These are phyloP conservation scores for Blastobotrys niveus DNA, from an alignment of 1,139 yeast genomes.

Conservation along the genomic window DNA sequence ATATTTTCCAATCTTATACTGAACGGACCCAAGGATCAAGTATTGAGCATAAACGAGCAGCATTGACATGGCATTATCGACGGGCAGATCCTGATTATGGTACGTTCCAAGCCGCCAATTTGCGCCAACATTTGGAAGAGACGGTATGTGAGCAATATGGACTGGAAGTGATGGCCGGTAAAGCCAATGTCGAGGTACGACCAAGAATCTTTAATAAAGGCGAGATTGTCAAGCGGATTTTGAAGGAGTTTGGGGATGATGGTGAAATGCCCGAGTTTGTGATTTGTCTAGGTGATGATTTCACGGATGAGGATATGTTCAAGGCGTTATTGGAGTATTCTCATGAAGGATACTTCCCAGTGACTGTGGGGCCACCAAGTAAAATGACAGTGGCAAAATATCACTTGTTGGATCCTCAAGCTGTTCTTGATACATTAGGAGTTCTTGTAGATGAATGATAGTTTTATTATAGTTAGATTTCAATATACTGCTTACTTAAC, in stretches of 20 bases:
- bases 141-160: conserved; percentile 65
- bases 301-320: conserved; percentile 98
- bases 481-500: background rate
- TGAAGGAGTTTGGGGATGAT: conserved; percentile 32
- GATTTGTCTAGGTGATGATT: conserved; percentile 89
- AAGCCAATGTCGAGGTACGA: conserved; percentile 94
- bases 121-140: conserved; percentile 57
- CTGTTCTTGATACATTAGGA: conserved; percentile 81
- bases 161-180: conserved; percentile 95
- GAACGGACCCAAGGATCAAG: conserved; percentile 87
- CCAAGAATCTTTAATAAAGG: conserved; percentile 95
- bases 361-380: conserved; percentile 92
- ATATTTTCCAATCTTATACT: conserved; percentile 67
- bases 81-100: conserved; percentile 93
- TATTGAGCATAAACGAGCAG: conserved; percentile 85
- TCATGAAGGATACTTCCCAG: conserved; percentile 55
- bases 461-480: background rate
- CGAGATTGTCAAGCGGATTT: conserved; percentile 80
- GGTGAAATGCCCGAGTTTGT: conserved; percentile 74
- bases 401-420: conserved; percentile 79
- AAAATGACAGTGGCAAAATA: conserved; percentile 84
- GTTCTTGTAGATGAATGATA: conserved; percentile 37
- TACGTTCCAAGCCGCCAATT: conserved; percentile 70
- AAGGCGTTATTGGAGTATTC: conserved; percentile 47
- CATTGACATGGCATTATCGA: conserved; percentile 97